These are phyloP conservation scores for Xerocomellus chrysenteron DNA, from an alignment of 768 basidiomycete genomes.

Conservation along the genomic window DNA sequence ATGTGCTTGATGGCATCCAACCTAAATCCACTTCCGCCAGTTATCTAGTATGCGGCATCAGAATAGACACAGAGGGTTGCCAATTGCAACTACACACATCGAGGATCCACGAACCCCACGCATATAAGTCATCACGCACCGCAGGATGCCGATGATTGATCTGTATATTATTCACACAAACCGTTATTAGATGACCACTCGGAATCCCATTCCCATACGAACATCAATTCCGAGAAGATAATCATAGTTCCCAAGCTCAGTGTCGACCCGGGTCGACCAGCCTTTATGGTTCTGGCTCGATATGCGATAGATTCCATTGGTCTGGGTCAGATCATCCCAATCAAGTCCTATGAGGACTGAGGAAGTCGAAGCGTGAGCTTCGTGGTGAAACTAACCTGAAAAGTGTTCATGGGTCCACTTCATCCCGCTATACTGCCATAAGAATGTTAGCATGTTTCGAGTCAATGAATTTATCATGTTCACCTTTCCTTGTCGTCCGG, in stretches of 20 bases:
- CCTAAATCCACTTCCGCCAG: conserved; percentile 71
- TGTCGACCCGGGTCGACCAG: conserved; percentile 81
- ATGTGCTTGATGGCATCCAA: conserved; percentile 93
- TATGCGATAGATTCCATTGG: conserved; percentile 71
- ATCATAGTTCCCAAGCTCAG: conserved; percentile 86
- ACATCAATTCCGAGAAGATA: conserved; percentile 78
- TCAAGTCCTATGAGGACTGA: conserved; percentile 59
- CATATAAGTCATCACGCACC: conserved; percentile 68
- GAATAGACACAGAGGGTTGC: neutral
- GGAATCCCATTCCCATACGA: conserved; percentile 19
- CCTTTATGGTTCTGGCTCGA: conserved; percentile 63
- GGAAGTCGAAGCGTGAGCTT: neutral
- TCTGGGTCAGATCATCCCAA: conserved; percentile 70
- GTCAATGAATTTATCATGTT: conserved; percentile 14
- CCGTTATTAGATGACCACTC: conserved; percentile 1
- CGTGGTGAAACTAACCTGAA: conserved; percentile 49
- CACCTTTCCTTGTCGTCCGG: conserved; percentile 74
- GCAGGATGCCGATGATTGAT: conserved; percentile 84
- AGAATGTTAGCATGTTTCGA: neutral
- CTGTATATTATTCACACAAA: conserved; percentile 36
- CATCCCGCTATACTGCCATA: conserved; percentile 62
- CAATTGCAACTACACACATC: conserved; percentile 35
- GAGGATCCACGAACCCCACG: conserved; percentile 82
- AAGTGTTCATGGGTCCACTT: conserved; percentile 80
- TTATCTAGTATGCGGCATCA: conserved; percentile 46